These are phyloP conservation scores for Aechmea fasciata DNA, from an alignment of 176 grass and related monocot species.

Conservation along the genomic window DNA sequence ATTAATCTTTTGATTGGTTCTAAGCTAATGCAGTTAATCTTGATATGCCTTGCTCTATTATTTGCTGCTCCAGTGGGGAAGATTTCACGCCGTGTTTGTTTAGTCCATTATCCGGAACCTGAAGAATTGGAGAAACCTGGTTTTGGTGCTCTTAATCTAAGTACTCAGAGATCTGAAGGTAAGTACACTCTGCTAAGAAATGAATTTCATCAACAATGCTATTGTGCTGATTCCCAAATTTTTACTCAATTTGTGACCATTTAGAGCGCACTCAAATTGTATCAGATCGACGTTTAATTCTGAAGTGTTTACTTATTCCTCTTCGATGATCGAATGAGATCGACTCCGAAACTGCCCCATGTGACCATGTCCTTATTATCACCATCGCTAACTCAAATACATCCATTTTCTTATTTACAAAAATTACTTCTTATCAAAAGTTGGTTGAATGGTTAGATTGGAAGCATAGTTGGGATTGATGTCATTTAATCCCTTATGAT, in stretches of 20 bases:
- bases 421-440: no score
- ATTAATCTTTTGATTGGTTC: neutral
- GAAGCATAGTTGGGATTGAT: no score
- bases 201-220: neutral
- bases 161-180: constrained; percentile 53
- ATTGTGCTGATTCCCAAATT: constrained; percentile 4
- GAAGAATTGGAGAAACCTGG: constrained; percentile 46
- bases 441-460: no score
- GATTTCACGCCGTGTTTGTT: constrained; percentile 49
- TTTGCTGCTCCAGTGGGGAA: constrained; percentile 49
- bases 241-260: neutral
- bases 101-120: constrained; percentile 63
- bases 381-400: no score
- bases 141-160: constrained; percentile 24
- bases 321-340: no score
- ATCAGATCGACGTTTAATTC: no score
- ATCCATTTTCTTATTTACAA: no score
- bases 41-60: constrained; percentile 15
- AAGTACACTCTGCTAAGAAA: constrained; percentile 7
- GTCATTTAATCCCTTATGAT: no score
- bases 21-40: constrained; percentile 14
- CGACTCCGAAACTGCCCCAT: no score
- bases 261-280: neutral
- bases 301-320: no score
- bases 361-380: no score